Conservation (phyloP, 805 yeast species). For the Spencermartinsiella europaea region DNA sequence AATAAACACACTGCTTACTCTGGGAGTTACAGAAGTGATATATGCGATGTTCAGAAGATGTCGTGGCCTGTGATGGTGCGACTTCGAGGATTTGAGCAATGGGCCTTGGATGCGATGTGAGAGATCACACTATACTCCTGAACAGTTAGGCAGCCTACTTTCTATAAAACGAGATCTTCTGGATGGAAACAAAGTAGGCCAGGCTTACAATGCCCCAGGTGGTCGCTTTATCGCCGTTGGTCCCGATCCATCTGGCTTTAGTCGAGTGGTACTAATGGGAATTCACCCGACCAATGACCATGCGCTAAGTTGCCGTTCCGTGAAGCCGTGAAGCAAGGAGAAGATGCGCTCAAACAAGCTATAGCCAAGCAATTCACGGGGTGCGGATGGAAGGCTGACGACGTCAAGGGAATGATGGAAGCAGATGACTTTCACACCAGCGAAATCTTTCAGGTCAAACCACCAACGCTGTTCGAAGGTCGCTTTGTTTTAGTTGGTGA, state of each 20-base stretch:
- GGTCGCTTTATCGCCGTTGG: slow-evolving; percentile 1
- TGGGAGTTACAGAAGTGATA: too few species aligned
- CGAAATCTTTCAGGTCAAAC: slow-evolving; percentile 2
- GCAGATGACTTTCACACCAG: slow-evolving; percentile 3
- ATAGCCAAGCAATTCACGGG: neutral
- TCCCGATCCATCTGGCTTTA: slow-evolving; percentile 2
- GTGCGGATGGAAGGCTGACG: slow-evolving; percentile 1
- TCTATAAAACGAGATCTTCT: neutral
- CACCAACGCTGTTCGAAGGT: neutral
- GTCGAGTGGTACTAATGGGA: neutral
- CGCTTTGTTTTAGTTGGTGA: slow-evolving; percentile 5
- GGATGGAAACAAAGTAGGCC: neutral
- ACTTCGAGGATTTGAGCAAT: slow-evolving; percentile 3
- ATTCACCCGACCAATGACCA: neutral
- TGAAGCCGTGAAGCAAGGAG: neutral
- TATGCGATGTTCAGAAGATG: neutral
- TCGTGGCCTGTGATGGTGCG: slow-evolving; percentile 6
- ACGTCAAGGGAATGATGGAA: neutral
- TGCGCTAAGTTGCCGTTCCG: neutral
- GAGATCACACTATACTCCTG: neutral
- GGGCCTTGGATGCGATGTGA: slow-evolving; percentile 1
- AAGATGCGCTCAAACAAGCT: neutral
- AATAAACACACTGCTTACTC: too few species aligned
- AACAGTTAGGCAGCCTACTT: slow-evolving; percentile 3
- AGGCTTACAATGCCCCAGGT: slow-evolving; percentile 1